Evolutionary conservation across 2,329 filamentous ascomycete species (phyloP).

Genomic region (Reticulascus tulasneorum): DNA sequence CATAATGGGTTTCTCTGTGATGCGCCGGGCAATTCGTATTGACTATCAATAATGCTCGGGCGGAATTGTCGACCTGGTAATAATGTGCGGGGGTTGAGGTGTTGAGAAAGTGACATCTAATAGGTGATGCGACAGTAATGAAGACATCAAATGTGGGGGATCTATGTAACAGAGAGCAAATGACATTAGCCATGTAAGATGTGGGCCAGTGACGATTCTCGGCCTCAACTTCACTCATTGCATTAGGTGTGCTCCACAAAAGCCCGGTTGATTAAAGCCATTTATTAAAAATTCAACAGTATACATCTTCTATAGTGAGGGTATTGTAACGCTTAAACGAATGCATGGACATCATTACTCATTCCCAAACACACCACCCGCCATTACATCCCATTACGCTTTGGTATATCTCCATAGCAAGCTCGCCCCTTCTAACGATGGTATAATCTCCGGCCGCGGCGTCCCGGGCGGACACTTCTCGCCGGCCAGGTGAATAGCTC

Average conservation of each 20-base stretch:
- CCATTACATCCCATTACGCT: conserved; percentile 7
- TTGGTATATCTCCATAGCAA: conserved; percentile 16
- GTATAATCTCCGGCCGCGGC: conserved; percentile 5
- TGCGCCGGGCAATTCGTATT: too few relatives aligned
- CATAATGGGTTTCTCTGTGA: too few relatives aligned
- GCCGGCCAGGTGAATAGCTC: conserved; percentile 24
- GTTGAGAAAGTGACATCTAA: too few relatives aligned
- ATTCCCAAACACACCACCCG: not conserved
- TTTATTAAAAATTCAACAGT: conserved; percentile 1
- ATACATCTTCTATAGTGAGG: not conserved
- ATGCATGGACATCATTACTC: too few relatives aligned
- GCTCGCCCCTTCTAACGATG: conserved; percentile 13
- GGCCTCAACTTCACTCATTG: too few relatives aligned
- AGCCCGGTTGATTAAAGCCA: not conserved
- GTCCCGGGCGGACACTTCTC: conserved; percentile 23
- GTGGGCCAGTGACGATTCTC: not conserved
- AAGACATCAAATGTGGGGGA: too few relatives aligned
- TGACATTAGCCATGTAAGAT: too few relatives aligned
- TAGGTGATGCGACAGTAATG: too few relatives aligned
- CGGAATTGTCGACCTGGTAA: too few relatives aligned
- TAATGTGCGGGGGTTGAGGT: too few relatives aligned
- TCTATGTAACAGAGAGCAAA: too few relatives aligned
- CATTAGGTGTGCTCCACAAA: not conserved
- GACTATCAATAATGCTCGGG: too few relatives aligned
- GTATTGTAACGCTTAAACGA: conserved; percentile 1